A percentile compares a stretch with the other conserved stretches of the same genome.
Conservation (phyloP, 345 rosid genomes). For the Sonneratia caseolaris region DNA sequence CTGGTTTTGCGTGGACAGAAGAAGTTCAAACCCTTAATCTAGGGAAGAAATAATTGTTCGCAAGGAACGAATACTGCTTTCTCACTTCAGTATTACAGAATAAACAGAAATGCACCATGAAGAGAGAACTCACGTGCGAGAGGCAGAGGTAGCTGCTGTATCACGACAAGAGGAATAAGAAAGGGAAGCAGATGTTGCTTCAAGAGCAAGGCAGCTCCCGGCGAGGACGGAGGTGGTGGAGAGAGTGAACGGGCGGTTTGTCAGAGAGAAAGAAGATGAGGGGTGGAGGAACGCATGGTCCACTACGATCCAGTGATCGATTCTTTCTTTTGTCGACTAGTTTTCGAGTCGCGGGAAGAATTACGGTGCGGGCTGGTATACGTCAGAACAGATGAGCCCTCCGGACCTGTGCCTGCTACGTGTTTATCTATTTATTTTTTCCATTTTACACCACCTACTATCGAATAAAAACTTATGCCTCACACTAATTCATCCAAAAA, state of each 20-base stretch:
- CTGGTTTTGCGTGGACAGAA: neutral
- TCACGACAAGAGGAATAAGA: neutral
- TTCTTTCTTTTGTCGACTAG: neutral
- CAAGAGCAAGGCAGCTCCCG: neutral
- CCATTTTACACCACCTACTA: no score
- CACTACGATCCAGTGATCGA: neutral
- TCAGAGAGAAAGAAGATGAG: neutral
- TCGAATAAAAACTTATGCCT: no score
- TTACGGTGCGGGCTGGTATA: neutral
- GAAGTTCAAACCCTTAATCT: neutral
- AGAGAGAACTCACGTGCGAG: neutral
- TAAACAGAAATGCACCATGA: neutral
- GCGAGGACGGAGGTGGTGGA: neutral
- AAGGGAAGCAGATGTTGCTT: neutral
- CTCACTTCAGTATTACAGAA: neutral
- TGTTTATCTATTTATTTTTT: neutral
- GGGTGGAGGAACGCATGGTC: neutral
- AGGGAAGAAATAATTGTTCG: neutral
- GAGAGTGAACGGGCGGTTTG: neutral
- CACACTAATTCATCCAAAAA: no score
- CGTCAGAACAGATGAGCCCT: neutral
- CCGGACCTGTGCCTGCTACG: neutral
- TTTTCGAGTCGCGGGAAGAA: neutral
- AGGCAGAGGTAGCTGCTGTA: neutral
- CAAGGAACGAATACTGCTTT: neutral